These are phyloP conservation scores for Talaromyces sp. DNA, from an alignment of 2,329 filamentous ascomycete genomes.

Conservation along the genomic window DNA sequence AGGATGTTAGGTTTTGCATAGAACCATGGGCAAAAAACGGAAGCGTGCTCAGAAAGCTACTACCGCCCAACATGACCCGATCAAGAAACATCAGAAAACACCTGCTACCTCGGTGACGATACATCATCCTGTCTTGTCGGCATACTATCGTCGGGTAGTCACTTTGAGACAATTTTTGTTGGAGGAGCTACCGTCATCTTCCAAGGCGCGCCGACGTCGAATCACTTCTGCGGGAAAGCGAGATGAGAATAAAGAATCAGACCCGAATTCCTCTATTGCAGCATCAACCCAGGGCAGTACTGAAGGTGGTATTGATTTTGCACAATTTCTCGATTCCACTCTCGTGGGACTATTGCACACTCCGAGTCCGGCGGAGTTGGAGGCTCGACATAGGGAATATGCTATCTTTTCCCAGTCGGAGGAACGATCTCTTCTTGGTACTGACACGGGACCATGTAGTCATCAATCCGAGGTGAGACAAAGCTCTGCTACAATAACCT, in stretches of 20 bases:
- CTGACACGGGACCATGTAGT: slow-evolving; percentile 42
- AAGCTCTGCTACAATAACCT: slow-evolving; percentile 35
- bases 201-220: slow-evolving; percentile 52
- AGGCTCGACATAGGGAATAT: slow-evolving; percentile 54
- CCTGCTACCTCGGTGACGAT: background rate
- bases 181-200: slow-evolving; percentile 62
- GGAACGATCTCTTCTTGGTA: slow-evolving; percentile 34
- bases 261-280: background rate
- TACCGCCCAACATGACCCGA: slow-evolving; percentile 6
- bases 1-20: background rate
- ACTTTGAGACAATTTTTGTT: slow-evolving; percentile 71
- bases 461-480: slow-evolving; percentile 55
- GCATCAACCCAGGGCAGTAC: background rate
- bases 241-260: background rate
- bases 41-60: slow-evolving; percentile 38
- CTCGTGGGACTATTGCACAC: slow-evolving; percentile 58
- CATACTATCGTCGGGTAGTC: slow-evolving; percentile 64
- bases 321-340: slow-evolving; percentile 63
- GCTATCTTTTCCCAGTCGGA: slow-evolving; percentile 62
- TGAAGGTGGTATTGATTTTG: slow-evolving; percentile 36
- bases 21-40: slow-evolving; percentile 40
- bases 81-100: slow-evolving; percentile 7
- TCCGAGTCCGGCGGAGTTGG: slow-evolving; percentile 28
- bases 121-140: slow-evolving; percentile 62
- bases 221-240: slow-evolving; percentile 36